Evolutionary conservation across 129 eudicot species (phyloP).

Genomic region (Helianthus annuus): DNA sequence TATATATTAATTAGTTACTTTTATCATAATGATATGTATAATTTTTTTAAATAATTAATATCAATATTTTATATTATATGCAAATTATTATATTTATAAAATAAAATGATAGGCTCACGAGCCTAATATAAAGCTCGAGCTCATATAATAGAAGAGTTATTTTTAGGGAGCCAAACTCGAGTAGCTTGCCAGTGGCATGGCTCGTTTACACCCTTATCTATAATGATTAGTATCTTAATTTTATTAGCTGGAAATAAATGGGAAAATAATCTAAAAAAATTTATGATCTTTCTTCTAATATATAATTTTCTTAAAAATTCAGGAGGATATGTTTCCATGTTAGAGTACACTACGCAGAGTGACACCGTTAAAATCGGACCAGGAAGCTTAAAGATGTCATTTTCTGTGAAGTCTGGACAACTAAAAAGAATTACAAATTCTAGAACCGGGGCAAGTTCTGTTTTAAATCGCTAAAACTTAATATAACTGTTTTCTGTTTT

Average conservation of each 20-base stretch:
- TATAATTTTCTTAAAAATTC: constrained; percentile 14
- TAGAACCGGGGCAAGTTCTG: constrained; percentile 55
- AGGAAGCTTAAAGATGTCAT: constrained; percentile 83
- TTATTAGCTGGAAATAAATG: too few relatives aligned
- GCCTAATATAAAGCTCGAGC: too few relatives aligned
- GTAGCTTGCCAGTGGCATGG: too few relatives aligned
- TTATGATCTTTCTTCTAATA: neutral
- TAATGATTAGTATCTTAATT: neutral
- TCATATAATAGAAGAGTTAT: too few relatives aligned
- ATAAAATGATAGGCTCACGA: too few relatives aligned
- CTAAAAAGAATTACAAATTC: constrained; percentile 60
- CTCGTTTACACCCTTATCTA: neutral
- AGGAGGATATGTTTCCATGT: constrained; percentile 44
- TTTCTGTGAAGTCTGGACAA: constrained; percentile 74
- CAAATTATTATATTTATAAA: too few relatives aligned
- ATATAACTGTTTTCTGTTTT: neutral
- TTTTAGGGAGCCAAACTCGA: too few relatives aligned
- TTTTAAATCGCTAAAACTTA: neutral
- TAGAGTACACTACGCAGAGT: constrained; percentile 30
- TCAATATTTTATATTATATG: too few relatives aligned
- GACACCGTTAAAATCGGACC: constrained; percentile 67
- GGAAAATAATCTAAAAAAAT: too few relatives aligned
- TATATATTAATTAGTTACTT: too few relatives aligned
- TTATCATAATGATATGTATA: too few relatives aligned
- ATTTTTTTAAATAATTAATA: too few relatives aligned